Evolutionary conservation across 2,329 filamentous ascomycete genomes (phyloP).

Genomic region (Paramyrothecium roridum): DNA sequence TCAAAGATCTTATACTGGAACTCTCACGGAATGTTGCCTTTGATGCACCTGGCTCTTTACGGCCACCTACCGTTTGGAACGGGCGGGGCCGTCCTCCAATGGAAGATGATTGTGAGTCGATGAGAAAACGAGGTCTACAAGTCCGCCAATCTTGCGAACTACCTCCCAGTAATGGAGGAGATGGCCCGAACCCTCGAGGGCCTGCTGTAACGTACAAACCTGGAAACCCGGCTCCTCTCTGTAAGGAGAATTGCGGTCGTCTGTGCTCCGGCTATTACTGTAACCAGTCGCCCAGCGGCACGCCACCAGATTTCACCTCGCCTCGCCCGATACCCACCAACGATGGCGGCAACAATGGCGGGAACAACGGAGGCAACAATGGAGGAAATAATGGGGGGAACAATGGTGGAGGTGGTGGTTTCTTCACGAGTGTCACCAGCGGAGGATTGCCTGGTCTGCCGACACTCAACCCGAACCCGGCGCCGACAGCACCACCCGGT

Average conservation of each 20-base stretch:
- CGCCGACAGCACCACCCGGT: no score
- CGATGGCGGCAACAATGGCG: no score
- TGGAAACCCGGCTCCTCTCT: not conserved
- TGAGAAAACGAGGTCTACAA: not conserved
- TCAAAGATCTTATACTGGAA: not conserved
- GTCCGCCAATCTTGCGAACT: not conserved
- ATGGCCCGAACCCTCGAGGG: not conserved
- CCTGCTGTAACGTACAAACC: not conserved
- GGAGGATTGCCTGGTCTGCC: no score
- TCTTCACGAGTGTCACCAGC: no score
- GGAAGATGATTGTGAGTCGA: not conserved
- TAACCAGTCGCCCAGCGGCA: not conserved
- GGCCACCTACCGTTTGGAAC: not conserved
- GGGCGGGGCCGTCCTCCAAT: not conserved
- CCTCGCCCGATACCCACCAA: not conserved
- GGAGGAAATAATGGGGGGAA: no score
- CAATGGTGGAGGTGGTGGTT: no score
- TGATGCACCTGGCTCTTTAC: not conserved
- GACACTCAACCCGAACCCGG: no score
- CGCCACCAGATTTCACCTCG: not conserved
- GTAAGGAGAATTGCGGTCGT: not conserved
- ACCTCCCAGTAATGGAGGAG: not conserved
- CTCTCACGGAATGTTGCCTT: not conserved
- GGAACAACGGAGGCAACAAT: no score
- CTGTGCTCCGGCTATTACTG: not conserved